Conservation (phyloP, 2,329 filamentous ascomycete genomes). For the Monosporascus cannonballus region DNA sequence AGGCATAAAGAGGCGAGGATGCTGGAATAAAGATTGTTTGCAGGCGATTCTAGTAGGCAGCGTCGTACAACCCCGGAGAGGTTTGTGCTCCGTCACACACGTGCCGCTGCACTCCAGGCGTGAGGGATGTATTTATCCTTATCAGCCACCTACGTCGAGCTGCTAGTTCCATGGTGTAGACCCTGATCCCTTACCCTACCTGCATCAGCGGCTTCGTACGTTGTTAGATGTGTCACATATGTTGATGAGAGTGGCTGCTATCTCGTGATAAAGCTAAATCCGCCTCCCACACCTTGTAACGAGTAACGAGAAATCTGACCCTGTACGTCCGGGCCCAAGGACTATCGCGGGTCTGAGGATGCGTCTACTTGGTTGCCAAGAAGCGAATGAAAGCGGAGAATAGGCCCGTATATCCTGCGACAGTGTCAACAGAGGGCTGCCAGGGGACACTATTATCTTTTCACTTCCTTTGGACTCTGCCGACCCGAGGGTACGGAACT, state of each 20-base stretch:
- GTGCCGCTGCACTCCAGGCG: not conserved
- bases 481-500: not conserved
- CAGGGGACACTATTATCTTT: not conserved
- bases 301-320: too few species aligned
- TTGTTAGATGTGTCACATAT: not conserved
- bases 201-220: not conserved
- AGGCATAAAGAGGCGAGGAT: not conserved
- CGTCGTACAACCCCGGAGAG: not conserved
- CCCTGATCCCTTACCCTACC: not conserved
- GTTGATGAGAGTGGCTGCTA: too few species aligned
- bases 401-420: not conserved
- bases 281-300: too few species aligned
- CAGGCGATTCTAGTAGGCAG: not conserved
- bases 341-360: too few species aligned
- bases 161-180: too few species aligned
- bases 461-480: too few species aligned
- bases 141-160: too few species aligned
- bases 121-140: too few species aligned
- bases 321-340: too few species aligned
- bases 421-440: not conserved
- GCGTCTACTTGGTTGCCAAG: too few species aligned
- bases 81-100: not conserved
- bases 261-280: too few species aligned
- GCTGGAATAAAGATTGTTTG: not conserved
- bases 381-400: too few species aligned